Conservation (phyloP, 441 rosid species). For the Capsella rubella region DNA sequence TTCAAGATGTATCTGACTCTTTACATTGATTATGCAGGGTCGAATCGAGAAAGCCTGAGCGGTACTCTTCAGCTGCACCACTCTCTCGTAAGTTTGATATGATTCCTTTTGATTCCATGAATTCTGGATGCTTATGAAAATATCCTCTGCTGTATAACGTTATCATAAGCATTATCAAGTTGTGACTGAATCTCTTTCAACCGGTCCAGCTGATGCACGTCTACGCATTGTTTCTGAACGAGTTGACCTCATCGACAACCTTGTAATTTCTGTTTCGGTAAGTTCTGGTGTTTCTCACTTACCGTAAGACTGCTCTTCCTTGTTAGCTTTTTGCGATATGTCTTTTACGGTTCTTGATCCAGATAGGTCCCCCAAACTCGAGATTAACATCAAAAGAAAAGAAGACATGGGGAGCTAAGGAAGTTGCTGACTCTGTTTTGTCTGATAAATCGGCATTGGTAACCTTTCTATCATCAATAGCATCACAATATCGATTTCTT, state of each 20-base stretch:
- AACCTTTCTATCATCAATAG: constrained; percentile 37
- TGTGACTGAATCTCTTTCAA: constrained; percentile 35
- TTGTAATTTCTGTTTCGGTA: constrained; percentile 85
- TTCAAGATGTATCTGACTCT: neutral
- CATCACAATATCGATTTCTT: neutral
- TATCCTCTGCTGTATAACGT: constrained; percentile 4
- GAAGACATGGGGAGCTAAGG: constrained; percentile 83
- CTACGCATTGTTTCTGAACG: constrained; percentile 90
- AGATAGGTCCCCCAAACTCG: constrained; percentile 93
- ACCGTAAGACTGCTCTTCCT: constrained; percentile 13
- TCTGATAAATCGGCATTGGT: constrained; percentile 94
- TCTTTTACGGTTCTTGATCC: constrained; percentile 55
- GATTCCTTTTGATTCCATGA: constrained; percentile 20
- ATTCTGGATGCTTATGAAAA: constrained; percentile 17
- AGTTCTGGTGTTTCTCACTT: constrained; percentile 26
- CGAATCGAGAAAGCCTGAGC: constrained; percentile 96
- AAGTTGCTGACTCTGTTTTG: constrained; percentile 89
- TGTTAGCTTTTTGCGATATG: constrained; percentile 35
- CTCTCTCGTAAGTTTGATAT: constrained; percentile 72
- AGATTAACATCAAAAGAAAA: constrained; percentile 82
- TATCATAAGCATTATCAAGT: constrained; percentile 16
- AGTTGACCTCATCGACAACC: constrained; percentile 84
- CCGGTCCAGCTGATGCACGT: constrained; percentile 85
- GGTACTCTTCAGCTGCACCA: constrained; percentile 97
- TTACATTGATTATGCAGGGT: constrained; percentile 61